These are phyloP conservation scores for Eucalyptus polybractea DNA, from an alignment of 345 rosid genomes.

Conservation along the genomic window DNA sequence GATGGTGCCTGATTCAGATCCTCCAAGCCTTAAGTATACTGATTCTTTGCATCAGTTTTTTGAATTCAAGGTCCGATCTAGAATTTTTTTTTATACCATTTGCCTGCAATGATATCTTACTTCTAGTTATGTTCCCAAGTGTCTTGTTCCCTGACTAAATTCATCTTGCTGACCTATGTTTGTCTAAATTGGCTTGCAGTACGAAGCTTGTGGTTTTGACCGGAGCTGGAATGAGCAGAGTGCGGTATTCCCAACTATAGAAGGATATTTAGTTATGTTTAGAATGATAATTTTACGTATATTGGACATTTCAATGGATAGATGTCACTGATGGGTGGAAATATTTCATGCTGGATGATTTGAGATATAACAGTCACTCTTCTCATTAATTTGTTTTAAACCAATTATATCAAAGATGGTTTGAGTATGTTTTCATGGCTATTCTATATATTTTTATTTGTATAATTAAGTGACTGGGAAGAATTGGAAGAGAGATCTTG, in stretches of 20 bases:
- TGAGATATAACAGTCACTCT: not conserved
- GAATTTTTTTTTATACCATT: not conserved
- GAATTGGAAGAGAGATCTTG: too few species aligned
- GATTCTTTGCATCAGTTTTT: constrained; percentile 41
- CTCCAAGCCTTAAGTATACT: constrained; percentile 48
- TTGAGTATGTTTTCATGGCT: not conserved
- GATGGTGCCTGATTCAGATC: constrained; percentile 66
- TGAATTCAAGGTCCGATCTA: constrained; percentile 39
- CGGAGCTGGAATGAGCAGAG: constrained; percentile 90
- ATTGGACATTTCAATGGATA: not conserved
- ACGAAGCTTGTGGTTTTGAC: constrained; percentile 62
- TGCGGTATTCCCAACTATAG: constrained; percentile 93
- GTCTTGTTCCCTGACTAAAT: not conserved
- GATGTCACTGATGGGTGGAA: not conserved
- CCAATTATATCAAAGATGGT: not conserved
- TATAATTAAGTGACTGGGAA: not conserved
- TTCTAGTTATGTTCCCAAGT: not conserved
- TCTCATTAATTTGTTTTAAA: not conserved
- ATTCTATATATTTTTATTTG: not conserved
- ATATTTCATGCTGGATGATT: not conserved
- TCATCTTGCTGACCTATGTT: not conserved
- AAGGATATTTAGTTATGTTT: constrained; percentile 24
- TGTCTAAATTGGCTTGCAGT: constrained; percentile 11
- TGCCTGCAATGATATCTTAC: not conserved
- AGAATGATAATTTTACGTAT: not conserved